Conservation (phyloP, 257 asterid genomes). For the Craterostigma plantagineum region DNA sequence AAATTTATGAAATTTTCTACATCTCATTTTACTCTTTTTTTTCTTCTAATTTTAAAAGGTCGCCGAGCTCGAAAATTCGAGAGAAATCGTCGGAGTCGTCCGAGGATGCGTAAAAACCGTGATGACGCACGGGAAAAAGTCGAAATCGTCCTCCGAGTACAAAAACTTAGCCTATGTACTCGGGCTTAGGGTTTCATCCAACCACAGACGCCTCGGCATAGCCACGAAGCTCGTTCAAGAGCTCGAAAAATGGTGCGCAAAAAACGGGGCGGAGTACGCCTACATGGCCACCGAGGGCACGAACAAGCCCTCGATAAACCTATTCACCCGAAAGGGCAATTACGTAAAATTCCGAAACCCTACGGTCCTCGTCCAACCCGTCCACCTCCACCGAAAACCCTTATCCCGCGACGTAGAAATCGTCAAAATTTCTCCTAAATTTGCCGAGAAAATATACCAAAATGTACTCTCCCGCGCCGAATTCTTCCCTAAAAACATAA, state of each 20-base stretch:
- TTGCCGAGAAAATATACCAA: slow-evolving; percentile 24
- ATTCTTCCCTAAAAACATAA: slow-evolving; percentile 53
- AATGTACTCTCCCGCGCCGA: slow-evolving; percentile 29
- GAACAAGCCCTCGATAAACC: slow-evolving; percentile 44
- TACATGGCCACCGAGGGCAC: slow-evolving; percentile 74
- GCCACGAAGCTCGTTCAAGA: slow-evolving; percentile 48
- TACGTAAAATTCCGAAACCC: slow-evolving; percentile 59
- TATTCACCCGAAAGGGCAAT: slow-evolving; percentile 40
- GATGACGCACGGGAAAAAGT: slow-evolving; percentile 28
- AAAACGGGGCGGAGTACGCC: slow-evolving; percentile 48
- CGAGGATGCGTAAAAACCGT: slow-evolving; percentile 55
- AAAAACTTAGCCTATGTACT: slow-evolving; percentile 46
- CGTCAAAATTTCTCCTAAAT: slow-evolving; percentile 20
- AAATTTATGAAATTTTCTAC: too few species aligned
- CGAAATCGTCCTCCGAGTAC: slow-evolving; percentile 7
- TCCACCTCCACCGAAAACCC: slow-evolving; percentile 45
- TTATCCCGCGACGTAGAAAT: slow-evolving; percentile 20
- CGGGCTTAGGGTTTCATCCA: slow-evolving; percentile 65
- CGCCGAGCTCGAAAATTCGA: slow-evolving; percentile 30
- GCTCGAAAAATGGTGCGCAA: slow-evolving; percentile 39
- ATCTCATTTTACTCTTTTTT: too few species aligned
- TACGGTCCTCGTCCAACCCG: slow-evolving; percentile 57
- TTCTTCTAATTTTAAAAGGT: slow-evolving; percentile 21
- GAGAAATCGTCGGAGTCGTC: slow-evolving; percentile 52
- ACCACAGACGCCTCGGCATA: slow-evolving; percentile 75